Conservation (phyloP, 208 protist species). For the Leishmania braziliensis region DNA sequence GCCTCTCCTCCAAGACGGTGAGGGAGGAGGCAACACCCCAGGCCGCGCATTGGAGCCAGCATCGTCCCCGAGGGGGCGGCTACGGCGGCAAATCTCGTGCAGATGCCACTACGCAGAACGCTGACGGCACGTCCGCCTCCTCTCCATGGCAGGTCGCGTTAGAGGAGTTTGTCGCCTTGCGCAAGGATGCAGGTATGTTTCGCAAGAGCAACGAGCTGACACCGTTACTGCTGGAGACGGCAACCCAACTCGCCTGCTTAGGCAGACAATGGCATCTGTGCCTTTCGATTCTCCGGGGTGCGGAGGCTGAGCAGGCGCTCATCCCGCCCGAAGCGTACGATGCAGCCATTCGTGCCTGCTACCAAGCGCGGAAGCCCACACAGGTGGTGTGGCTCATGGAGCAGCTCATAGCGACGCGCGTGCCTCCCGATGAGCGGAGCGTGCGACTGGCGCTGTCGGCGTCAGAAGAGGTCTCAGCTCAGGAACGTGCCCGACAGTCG, state of each 20-base stretch:
- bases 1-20: not conserved
- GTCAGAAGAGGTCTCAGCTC: slow-evolving; percentile 56
- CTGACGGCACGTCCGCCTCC: not conserved
- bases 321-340: slow-evolving; percentile 74
- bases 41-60: not conserved
- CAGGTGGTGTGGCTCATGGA: slow-evolving; percentile 57
- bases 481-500: slow-evolving; percentile 16
- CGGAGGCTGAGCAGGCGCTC: slow-evolving; percentile 42
- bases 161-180: slow-evolving; percentile 43
- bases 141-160: slow-evolving; percentile 51
- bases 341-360: slow-evolving; percentile 64
- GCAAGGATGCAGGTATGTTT: slow-evolving; percentile 34
- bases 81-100: not conserved
- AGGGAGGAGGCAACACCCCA: not conserved
- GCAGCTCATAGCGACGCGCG: slow-evolving; percentile 49
- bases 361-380: slow-evolving; percentile 32
- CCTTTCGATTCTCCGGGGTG: slow-evolving; percentile 46
- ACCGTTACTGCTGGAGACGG: slow-evolving; percentile 56
- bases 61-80: not conserved
- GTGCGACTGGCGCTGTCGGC: slow-evolving; percentile 55
- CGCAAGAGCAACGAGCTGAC: slow-evolving; percentile 47
- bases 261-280: slow-evolving; percentile 58
- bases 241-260: slow-evolving; percentile 47
- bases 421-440: slow-evolving; percentile 65
- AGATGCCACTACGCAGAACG: not conserved